Evolutionary conservation across 305 asterid species (phyloP).

Genomic region (Solanum hybrid): DNA sequence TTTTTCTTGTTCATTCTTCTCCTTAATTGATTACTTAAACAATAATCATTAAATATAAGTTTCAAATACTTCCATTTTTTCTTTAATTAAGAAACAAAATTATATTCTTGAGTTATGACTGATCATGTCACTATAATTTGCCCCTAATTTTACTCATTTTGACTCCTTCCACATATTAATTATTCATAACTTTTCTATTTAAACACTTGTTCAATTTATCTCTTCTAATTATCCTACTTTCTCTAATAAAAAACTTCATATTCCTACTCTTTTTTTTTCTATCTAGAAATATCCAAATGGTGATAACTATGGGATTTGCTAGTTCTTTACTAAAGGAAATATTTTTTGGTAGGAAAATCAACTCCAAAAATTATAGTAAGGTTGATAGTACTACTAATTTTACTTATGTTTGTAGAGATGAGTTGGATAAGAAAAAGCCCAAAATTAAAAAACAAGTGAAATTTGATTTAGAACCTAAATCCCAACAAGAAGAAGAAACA

Average conservation of each 20-base stretch:
- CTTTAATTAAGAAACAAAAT: not conserved
- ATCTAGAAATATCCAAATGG: not conserved
- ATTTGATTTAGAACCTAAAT: not conserved
- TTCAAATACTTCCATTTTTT: not conserved
- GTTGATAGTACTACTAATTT: not conserved
- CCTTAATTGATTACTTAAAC: not conserved
- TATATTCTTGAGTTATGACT: not conserved
- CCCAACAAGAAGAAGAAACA: not conserved
- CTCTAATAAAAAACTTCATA: not conserved
- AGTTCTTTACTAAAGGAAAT: not conserved
- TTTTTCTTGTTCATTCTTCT: not conserved
- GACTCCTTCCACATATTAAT: not conserved
- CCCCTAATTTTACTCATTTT: not conserved
- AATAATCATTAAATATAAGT: not conserved
- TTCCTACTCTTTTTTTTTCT: not conserved
- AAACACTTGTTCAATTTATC: not conserved
- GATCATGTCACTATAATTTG: not conserved
- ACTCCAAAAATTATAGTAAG: not conserved
- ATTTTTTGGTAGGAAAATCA: not conserved
- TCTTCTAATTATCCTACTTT: not conserved
- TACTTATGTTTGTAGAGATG: not conserved
- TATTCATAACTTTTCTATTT: not conserved
- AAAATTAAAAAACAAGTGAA: slow-evolving; percentile 2
- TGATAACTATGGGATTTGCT: not conserved
- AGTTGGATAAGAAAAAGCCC: not conserved